Conservation (phyloP, 768 basidiomycete species). For the Russula griseocarnosa region DNA sequence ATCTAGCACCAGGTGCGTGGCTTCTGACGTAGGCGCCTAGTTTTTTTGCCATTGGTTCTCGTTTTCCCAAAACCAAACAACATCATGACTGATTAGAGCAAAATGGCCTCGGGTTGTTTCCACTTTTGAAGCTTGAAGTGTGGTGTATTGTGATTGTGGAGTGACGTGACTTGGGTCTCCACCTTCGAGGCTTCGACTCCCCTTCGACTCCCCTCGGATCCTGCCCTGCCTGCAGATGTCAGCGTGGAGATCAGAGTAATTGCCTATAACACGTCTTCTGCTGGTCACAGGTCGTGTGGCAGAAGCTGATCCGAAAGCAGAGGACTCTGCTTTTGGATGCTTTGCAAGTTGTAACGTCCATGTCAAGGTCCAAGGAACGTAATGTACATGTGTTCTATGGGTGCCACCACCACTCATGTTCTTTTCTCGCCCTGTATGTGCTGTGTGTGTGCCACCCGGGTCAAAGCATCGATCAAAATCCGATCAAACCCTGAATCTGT, state of each 20-base stretch:
- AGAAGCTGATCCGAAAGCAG: not conserved
- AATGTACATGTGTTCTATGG: not conserved
- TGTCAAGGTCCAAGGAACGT: not conserved
- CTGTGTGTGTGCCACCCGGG: not conserved
- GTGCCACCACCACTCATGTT: not conserved
- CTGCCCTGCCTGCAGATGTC: not conserved
- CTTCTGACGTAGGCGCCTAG: constrained; percentile 11
- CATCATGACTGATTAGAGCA: not conserved
- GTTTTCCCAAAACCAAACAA: too few relatives aligned
- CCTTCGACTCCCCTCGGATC: not conserved
- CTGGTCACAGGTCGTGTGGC: not conserved
- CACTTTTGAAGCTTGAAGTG: too few relatives aligned
- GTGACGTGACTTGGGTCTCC: not conserved
- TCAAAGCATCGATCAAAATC: not conserved
- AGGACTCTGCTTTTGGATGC: not conserved
- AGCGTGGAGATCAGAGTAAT: not conserved
- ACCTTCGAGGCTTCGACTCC: too few relatives aligned
- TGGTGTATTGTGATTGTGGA: too few relatives aligned
- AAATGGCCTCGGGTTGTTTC: not conserved
- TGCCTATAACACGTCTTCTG: not conserved
- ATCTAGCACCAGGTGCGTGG: not conserved
- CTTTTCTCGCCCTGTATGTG: not conserved
- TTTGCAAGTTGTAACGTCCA: not conserved
- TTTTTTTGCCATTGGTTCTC: not conserved
- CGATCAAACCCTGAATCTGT: constrained; percentile 1